Evolutionary conservation across 176 grass and related monocot species (phyloP), one percentile per base, ranked within the genome.

Genomic region (Avena atlantica): DNA sequence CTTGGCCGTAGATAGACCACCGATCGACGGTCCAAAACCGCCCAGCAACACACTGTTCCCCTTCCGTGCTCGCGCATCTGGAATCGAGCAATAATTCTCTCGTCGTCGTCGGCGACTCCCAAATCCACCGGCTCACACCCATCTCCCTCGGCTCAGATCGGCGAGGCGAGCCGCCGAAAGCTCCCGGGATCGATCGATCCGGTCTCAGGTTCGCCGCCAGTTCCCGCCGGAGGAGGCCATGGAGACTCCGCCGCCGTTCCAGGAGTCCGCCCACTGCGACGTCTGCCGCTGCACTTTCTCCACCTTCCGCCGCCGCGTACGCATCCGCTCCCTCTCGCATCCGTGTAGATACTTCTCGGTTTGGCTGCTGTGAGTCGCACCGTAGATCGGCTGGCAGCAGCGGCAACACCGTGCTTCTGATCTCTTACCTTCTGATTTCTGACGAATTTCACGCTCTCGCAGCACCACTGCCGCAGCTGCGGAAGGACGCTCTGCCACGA

Each of bases 391-490:
- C 16, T 86, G 16, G 25, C n/a, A 31, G n/a, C 29, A 78, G 71
- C 16, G 78, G 53, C 80, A 20, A 42, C 70, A 23, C 63, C n/a
- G 5, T 52, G 37, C 1, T 25, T 57, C 9, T 23, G 57, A 80
- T 21, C 40, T 42, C 40, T 42, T 6, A 42, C 40, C 40, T 42
- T 42, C 40, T 42, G 40, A 42, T 5, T 53, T 62, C 53, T 70
- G 55, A 78, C 34, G 5, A 23, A 59, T 86, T 31, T 2, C 24
- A 9, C n/a, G 42, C 53, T 58, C 60, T 51, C 4, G 59, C 97
- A 99, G 97, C 97, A 99, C 86, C 97, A 99, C 78, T 99, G 97
- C 79, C 94, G 97, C 24, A 76, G 78, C 89, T 99, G 97, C 91
- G 97, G 97, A 44, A 90, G 84, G 85, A 99, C 97, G 58, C 87